Conservation (phyloP, 768 basidiomycete species). For the Panaeolus cyanescens region DNA sequence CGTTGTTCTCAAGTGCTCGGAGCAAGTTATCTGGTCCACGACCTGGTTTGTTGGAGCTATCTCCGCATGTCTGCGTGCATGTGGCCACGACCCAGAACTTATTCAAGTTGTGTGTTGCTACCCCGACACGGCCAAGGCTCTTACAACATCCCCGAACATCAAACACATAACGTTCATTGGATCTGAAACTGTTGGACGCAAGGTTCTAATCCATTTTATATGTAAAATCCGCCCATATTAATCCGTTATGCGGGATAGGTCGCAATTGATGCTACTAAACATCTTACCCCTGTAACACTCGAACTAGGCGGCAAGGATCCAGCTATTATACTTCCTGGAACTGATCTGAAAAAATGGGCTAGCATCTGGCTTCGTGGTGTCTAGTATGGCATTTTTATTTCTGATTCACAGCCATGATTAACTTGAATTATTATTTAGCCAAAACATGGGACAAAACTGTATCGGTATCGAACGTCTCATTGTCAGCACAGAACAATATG, state of each 20-base stretch:
- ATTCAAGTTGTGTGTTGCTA: slow-evolving; percentile 93
- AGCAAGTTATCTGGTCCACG: slow-evolving; percentile 91
- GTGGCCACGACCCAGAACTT: slow-evolving; percentile 82
- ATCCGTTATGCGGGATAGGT: slow-evolving; percentile 45
- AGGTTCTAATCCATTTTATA: slow-evolving; percentile 51
- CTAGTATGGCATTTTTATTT: slow-evolving; percentile 59
- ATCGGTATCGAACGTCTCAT: slow-evolving; percentile 95
- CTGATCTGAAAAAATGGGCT: slow-evolving; percentile 79
- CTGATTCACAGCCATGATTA: neutral
- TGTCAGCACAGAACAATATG: slow-evolving; percentile 78
- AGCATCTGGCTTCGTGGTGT: slow-evolving; percentile 89
- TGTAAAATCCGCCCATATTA: slow-evolving; percentile 2
- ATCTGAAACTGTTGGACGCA: slow-evolving; percentile 75
- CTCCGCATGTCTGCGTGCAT: slow-evolving; percentile 71
- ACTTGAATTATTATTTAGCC: slow-evolving; percentile 45
- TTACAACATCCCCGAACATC: slow-evolving; percentile 79
- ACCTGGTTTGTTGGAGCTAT: slow-evolving; percentile 82
- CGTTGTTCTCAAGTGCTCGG: slow-evolving; percentile 89
- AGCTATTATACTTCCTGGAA: slow-evolving; percentile 83
- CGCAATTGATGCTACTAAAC: slow-evolving; percentile 78
- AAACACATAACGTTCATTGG: slow-evolving; percentile 97
- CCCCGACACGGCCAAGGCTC: slow-evolving; percentile 80
- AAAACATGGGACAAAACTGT: slow-evolving; percentile 94
- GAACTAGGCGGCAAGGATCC: slow-evolving; percentile 97
- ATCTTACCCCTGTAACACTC: slow-evolving; percentile 89